Base-by-base conservation (phyloP, 164 flowering plant genomes). In the Buxus sempervirens region DNA sequence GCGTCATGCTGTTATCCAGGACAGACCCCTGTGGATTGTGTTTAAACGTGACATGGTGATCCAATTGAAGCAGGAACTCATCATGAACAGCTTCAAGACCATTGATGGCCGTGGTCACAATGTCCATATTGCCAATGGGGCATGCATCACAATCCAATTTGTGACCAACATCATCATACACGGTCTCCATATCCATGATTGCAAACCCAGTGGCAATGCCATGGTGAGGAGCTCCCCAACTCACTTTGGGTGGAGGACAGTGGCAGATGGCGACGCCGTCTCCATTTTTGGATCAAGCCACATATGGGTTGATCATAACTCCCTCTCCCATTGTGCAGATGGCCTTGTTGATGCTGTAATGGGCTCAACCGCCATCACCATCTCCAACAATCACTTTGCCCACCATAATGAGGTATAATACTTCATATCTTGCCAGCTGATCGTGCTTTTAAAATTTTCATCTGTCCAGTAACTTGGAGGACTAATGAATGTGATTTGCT, bases 331-430 rank as follows among this genome's bases (percentile, higher is more conserved):
- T 54, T 94, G 98, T 64, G 94, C 97, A 8, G 98, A 94, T 76
- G 98, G 98, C 5, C 96, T 94, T 36, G 88, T 94, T 24, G 98
- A 94, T 71, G 98, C 97, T 69, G 84, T 94, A 65, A 88, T 94
- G 96, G 98, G 96, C 49, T 94, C 98, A 23, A 94, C 98, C 38
- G 89, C 97, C 56, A 90, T 94, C 71, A 91, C 98, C 69, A 78
- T 95, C 60, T 89, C 99, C 42, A 95, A 92, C 91, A 89, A 89
- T 71, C 78, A 88, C 76, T 74, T 95, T 25, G 77, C 98, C 65
- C 98, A 92, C 82, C 98, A 95, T 80, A 92, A 95, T 70, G 98
- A 95, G 95, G 98, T 91, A 28, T 1, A 51, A n/a, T n/a, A n/a
- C n/a, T 68, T 25, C 19, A 28, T 48, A 5, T 32, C 2, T 36